Percentiles rank a stretch among this genome's conserved stretches.
phyloP scores from a whole-genome alignment of 768 basidiomycete species.

The Phanerodontia chrysosporium region DNA sequence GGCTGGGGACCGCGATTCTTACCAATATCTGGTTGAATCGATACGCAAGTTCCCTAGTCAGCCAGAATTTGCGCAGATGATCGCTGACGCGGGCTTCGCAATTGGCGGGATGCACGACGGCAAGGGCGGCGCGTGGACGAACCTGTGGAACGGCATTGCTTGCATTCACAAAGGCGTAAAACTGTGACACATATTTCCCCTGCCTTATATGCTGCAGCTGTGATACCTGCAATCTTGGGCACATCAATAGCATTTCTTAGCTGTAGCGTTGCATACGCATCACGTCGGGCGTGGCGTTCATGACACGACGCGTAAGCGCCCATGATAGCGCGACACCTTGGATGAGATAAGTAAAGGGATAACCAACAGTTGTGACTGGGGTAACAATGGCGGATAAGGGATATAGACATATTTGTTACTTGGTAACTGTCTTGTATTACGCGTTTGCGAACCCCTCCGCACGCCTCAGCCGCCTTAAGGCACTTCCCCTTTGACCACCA shows the following conservation, averaged over 20 bases:
- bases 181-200: conserved; percentile 41
- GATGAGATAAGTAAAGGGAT: background rate
- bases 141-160: conserved; percentile 86
- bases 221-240: background rate
- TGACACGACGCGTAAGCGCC: background rate
- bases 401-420: background rate
- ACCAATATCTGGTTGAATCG: conserved; percentile 97
- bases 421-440: background rate
- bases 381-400: background rate
- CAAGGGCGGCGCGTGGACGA: conserved; percentile 81
- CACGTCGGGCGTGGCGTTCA: background rate
- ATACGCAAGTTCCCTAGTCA: conserved; percentile 92
- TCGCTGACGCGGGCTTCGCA: conserved; percentile 77
- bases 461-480: conserved; percentile 8
- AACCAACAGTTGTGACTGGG: background rate
- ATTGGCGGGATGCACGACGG: conserved; percentile 56
- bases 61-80: conserved; percentile 84
- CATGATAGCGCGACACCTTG: background rate
- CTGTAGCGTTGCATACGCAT: background rate
- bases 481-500: conserved; percentile 14
- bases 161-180: conserved; percentile 85
- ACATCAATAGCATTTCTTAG: background rate
- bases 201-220: background rate
- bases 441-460: background rate
- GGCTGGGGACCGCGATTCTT: conserved; percentile 91